Base-by-base conservation (phyloP, 2,329 filamentous ascomycete species). In the Talaromyces rugulosus region DNA sequence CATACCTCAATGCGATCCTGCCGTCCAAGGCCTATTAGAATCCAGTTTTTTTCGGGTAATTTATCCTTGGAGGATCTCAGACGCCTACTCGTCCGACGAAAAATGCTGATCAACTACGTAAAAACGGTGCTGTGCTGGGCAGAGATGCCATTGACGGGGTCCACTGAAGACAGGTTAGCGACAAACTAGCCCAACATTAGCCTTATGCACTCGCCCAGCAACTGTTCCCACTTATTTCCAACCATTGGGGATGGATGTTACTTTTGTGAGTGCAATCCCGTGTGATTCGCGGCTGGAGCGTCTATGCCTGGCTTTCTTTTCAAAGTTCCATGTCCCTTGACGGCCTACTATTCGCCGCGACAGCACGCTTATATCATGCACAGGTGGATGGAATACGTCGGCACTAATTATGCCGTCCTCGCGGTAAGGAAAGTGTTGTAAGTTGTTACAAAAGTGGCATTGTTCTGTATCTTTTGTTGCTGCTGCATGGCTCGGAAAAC, bases 21-120 rank as follows among this genome's bases (percentile, higher is more conserved):
- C 0, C 18, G 44, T 47, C 9, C 18, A n/a, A 52, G 11, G 27
- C 60, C 60, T 62, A 62, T 62, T 11, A 62, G 44, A 55, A 12
- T 23, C n/a, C 36, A 40, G 7, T 9, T 11, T 23, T 53, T 3
- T 14, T 34, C 56, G 60, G 60, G 12, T 23, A 62, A 56, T 36
- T 31, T 34, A 27, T 47, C 60, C 60, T 30, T 56, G 30, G 18
- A 52, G 8, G 11, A 23, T n/a, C 14, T 7, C 9, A 23, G 30
- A 51, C 16, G 33, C 12, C n/a, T 36, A 62, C 50, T 55, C 50
- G 56, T 55, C 40, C 18, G 23, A 40, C n/a, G 23, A 23, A 47
- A 44, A 53, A 34, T 4, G 18, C 44, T 27, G 44, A 47, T 47
- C 44, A 47, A 47, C 8, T 47, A 4, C 5, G 44, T 12, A 23